Conservation (phyloP, 2,329 filamentous ascomycete genomes). For the Thermothelomyces thermophilus region DNA sequence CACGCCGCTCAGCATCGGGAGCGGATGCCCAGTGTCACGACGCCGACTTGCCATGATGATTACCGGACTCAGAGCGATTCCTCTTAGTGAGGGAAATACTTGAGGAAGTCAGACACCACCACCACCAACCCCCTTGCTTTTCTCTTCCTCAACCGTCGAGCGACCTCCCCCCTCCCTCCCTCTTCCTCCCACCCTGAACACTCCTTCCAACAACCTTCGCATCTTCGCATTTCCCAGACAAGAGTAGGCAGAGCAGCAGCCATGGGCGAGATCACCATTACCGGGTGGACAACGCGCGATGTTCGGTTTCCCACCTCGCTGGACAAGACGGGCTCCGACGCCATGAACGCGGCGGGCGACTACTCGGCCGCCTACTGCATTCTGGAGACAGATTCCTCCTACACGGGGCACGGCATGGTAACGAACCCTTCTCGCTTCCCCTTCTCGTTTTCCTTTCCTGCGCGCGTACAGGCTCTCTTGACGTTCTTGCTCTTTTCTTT, state of each 20-base stretch:
- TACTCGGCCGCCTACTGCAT: constrained; percentile 96
- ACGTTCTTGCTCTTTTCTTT: too few relatives aligned
- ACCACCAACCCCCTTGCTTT: too few relatives aligned
- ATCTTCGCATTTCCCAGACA: too few relatives aligned
- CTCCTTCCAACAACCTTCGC: too few relatives aligned
- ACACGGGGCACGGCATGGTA: constrained; percentile 73
- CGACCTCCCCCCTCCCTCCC: too few relatives aligned
- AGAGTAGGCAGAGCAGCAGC: neutral
- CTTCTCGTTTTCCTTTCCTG: neutral
- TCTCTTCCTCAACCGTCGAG: too few relatives aligned
- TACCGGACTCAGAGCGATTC: neutral
- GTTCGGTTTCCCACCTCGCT: constrained; percentile 85
- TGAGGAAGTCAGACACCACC: neutral
- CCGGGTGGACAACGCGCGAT: constrained; percentile 63
- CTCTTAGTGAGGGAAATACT: constrained; percentile 2
- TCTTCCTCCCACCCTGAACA: too few relatives aligned
- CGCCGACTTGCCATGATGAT: constrained; percentile 5
- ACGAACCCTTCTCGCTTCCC: constrained; percentile 12
- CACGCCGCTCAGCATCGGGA: constrained; percentile 5
- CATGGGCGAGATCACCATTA: constrained; percentile 60
- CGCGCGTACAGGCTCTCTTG: too few relatives aligned
- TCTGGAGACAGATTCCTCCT: constrained; percentile 67
- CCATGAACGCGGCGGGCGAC: constrained; percentile 90
- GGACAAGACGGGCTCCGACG: constrained; percentile 93
- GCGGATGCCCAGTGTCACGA: neutral